These are phyloP conservation scores for Tricholoma furcatifolium DNA, from an alignment of 768 basidiomycete genomes.

Conservation along the genomic window DNA sequence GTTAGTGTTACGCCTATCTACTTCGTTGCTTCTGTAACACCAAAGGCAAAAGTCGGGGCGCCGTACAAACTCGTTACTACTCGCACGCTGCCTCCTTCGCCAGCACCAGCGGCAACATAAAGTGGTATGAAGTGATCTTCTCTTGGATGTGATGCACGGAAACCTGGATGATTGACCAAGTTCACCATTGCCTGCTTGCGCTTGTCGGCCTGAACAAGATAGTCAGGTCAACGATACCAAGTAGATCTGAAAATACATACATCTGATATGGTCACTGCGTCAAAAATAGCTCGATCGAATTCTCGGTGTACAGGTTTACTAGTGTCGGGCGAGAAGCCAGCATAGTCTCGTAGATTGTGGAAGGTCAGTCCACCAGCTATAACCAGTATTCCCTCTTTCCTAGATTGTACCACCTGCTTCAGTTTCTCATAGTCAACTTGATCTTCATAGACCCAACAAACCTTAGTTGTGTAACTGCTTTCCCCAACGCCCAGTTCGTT, in stretches of 20 bases:
- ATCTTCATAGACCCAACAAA: constrained; percentile 21
- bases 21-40: constrained; percentile 23
- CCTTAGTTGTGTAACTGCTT: constrained; percentile 59
- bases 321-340: constrained; percentile 47
- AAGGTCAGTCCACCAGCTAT: constrained; percentile 70
- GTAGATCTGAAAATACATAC: constrained; percentile 26
- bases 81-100: constrained; percentile 49
- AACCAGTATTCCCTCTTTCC: constrained; percentile 64
- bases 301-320: constrained; percentile 48
- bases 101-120: constrained; percentile 75
- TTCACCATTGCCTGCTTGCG: constrained; percentile 55
- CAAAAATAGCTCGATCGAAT: constrained; percentile 59
- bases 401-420: constrained; percentile 20
- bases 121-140: constrained; percentile 83
- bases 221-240: neutral
- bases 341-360: constrained; percentile 62
- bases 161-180: constrained; percentile 58
- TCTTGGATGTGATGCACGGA: constrained; percentile 68
- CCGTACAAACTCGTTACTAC: constrained; percentile 56
- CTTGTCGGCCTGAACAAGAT: constrained; percentile 37
- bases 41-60: constrained; percentile 66
- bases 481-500: constrained; percentile 64
- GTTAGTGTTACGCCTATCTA: too few relatives aligned
- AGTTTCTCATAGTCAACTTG: neutral
- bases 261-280: constrained; percentile 48